Conservation (phyloP, 2,329 filamentous ascomycete species). For the Leptographium galeiforme region DNA sequence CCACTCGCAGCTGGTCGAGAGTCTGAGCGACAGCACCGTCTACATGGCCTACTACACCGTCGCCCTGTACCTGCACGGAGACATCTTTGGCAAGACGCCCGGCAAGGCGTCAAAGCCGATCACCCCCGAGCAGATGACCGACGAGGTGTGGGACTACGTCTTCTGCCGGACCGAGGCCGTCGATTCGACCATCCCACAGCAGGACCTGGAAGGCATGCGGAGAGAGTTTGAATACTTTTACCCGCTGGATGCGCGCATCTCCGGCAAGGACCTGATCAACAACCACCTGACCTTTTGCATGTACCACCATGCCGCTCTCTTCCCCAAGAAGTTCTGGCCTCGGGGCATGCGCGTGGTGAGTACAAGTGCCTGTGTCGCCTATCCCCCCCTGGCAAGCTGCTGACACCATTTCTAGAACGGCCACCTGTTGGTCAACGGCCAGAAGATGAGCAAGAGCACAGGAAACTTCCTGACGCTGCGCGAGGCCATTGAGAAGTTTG, state of each 20-base stretch:
- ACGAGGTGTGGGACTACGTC: conserved; percentile 93
- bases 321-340: conserved; percentile 81
- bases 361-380: not conserved
- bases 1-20: conserved; percentile 77
- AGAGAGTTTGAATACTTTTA: conserved; percentile 97
- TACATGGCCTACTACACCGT: conserved; percentile 77
- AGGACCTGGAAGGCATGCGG: conserved; percentile 58
- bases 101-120: conserved; percentile 54
- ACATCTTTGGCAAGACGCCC: conserved; percentile 61
- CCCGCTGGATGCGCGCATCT: conserved; percentile 75
- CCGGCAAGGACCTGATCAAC: conserved; percentile 83
- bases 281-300: conserved; percentile 95
- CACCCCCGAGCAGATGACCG: conserved; percentile 73
- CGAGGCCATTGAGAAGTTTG: conserved; percentile 80
- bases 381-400: not conserved
- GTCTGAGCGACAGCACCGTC: conserved; percentile 74
- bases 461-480: conserved; percentile 92
- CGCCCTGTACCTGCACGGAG: conserved; percentile 57
- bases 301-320: conserved; percentile 85
- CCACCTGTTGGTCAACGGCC: conserved; percentile 84
- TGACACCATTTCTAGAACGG: conserved; percentile 44
- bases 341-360: conserved; percentile 53
- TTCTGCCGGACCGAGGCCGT: conserved; percentile 64
- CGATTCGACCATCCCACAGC: conserved; percentile 58
- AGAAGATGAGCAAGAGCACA: conserved; percentile 97